Base-by-base conservation (phyloP, 345 rosid species). In the Nephelium lappaceum region DNA sequence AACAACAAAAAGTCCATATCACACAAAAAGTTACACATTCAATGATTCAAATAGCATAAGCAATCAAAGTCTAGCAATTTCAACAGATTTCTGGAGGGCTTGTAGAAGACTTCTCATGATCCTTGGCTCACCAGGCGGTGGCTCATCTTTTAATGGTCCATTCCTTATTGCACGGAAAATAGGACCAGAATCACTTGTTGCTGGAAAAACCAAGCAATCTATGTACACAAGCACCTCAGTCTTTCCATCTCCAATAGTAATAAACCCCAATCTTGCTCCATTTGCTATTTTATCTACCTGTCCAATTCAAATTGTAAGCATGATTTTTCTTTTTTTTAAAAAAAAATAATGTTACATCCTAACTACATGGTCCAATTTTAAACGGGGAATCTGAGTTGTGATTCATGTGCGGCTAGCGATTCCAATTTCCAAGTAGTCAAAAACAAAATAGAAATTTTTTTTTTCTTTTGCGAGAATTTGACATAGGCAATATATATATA, bases 81-180 rank as follows among this genome's bases (percentile, higher is more conserved):
- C 87, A 63, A 91, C 90, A 0, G 97, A 93, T 83, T 79, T 89
- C 84, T 89, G 80, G 36, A 93, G 90, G 41, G 97, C 98, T 19
- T 84, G 89, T 47, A 92, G 92, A 69, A 93, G 95, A 58, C 98
- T 92, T 88, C 98, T 92, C 98, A 92, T 92, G 88, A 95, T 93
- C 75, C 96, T 92, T 19, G 94, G 93, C 80, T 93, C 97, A 43
- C 97, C 96, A 0, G 99, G 98, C 42, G 97, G 94, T 24, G 94
- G 77, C 66, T 83, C 81, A 58, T 90, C 91, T 82, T 91, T 95
- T 77, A 79, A 41, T 24, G 83, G 78, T 6, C 98, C 99, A 45
- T 92, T 88, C 80, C 98, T 90, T 51, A 88, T 81, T 4, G 97
- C 99, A 83, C 88, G 83, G 80, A 95, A 95, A 31, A 92, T 80